A percentile compares a stretch with the other conserved stretches of the same genome.
These are phyloP conservation scores for Saccharomyces hybrid DNA, from an alignment of 1,139 yeast species.

Conservation along the genomic window DNA sequence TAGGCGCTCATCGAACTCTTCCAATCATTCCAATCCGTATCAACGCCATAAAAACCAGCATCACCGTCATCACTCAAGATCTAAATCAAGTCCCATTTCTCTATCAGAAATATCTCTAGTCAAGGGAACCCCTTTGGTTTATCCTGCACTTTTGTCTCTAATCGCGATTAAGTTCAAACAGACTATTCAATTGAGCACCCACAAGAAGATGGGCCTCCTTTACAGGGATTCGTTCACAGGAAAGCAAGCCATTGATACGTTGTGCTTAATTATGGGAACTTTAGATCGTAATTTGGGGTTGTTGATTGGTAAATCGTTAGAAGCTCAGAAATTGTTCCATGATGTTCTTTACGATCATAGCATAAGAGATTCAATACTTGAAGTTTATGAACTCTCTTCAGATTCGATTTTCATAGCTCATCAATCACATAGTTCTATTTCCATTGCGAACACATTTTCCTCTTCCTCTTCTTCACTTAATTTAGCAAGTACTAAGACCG, in stretches of 20 bases:
- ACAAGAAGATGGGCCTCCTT: slow-evolving; percentile 87
- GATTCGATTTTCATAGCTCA: slow-evolving; percentile 28
- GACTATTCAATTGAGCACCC: slow-evolving; percentile 62
- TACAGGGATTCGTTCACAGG: slow-evolving; percentile 95
- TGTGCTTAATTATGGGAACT: slow-evolving; percentile 77
- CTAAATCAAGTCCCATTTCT: background rate
- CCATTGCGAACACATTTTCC: background rate
- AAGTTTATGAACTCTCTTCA: slow-evolving; percentile 82
- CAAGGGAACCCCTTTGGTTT: slow-evolving; percentile 36
- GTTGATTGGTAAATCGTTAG: slow-evolving; percentile 81
- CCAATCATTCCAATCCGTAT: background rate
- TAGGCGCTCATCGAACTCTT: slow-evolving; percentile 10
- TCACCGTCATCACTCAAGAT: slow-evolving; percentile 5
- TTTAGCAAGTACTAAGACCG: slow-evolving; percentile 3
- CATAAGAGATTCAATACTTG: slow-evolving; percentile 76
- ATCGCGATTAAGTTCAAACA: slow-evolving; percentile 79
- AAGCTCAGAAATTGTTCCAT: slow-evolving; percentile 89
- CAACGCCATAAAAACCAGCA: slow-evolving; percentile 4
- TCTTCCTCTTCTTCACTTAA: background rate
- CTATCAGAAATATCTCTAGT: slow-evolving; percentile 8
- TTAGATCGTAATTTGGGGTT: slow-evolving; percentile 87
- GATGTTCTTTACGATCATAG: slow-evolving; percentile 95
- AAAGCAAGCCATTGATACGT: slow-evolving; percentile 83
- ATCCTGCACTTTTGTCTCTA: slow-evolving; percentile 81
- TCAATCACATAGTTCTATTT: slow-evolving; percentile 8